Evolutionary conservation across 2,329 filamentous ascomycete genomes (phyloP), one percentile per base, ranked within the genome.

Genomic region (Fusarium praegraminearum): DNA sequence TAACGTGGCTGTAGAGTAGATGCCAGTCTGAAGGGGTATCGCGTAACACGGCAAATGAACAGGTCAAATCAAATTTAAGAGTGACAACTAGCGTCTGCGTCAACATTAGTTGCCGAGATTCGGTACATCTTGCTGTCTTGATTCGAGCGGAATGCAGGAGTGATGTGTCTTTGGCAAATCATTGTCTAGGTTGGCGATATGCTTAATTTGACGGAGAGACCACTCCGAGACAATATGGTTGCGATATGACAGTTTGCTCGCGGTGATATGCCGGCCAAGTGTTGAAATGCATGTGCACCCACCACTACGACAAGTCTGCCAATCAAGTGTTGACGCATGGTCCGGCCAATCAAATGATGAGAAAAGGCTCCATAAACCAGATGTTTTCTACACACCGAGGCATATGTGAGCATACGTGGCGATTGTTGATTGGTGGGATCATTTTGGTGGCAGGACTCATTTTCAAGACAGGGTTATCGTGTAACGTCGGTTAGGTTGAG

Each of bases 111-210:
- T 46, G 12, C 12, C 28, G 28, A 32, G 18, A 32, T 20, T 28
- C 18, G 12, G n/a, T 30, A 2, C 2, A 20, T 16, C 1, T 2
- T 15, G 11, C 12, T 12, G 7, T 15, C 8, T 1, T 32, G 16
- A 32, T 9, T 15, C 1, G 26, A 28, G 11, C 15, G 49, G 33
- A 51, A 40, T 12, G 49, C 16, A 3, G 18, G 12, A 6, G 8
- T 12, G 36, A 15, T 8, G 32, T 36, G 11, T 35, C 12, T 28
- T 12, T 28, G 22, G 10, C 11, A 11, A 38, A 22, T 2, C 32
- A 8, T 6, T 36, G 20, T 36, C 22, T 22, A 22, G 20, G 20
- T 22, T 22, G 20, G 20, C 20, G 20, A 22, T 22, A 22, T 22
- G 20, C 20, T 22, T 22, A 22, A 2, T n/a, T 2, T 28, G 16